A percentile compares a stretch with the other conserved stretches of the same genome.
These are phyloP conservation scores for Leishmania aethiopica DNA, from an alignment of 208 protist species.

Conservation along the genomic window DNA sequence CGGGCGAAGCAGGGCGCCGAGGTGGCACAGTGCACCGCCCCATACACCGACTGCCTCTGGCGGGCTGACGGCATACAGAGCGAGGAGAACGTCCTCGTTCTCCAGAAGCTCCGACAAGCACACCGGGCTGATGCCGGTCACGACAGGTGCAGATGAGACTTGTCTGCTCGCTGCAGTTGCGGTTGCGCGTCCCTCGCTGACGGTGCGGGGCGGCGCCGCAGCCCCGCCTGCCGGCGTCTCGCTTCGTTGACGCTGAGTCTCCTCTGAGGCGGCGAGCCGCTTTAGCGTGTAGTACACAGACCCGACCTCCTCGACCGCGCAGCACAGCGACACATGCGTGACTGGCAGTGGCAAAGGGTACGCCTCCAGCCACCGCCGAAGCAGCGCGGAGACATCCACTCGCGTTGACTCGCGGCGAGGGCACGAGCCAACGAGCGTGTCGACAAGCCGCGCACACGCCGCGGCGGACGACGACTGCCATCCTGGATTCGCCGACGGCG, in stretches of 20 bases:
- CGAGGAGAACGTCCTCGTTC: conserved; percentile 26
- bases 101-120: conserved; percentile 31
- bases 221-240: background rate
- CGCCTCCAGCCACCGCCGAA: conserved; percentile 29
- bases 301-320: conserved; percentile 23
- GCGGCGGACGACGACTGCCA: background rate
- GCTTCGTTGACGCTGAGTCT: conserved; percentile 14
- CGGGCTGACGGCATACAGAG: conserved; percentile 26
- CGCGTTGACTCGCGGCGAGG: background rate
- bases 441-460: conserved; percentile 14
- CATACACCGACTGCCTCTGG: conserved; percentile 16
- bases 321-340: conserved; percentile 21
- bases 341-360: conserved; percentile 21
- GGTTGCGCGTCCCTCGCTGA: background rate
- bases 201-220: background rate
- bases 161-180: background rate
- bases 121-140: conserved; percentile 31
- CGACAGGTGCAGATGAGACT: background rate
- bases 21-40: conserved; percentile 26
- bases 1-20: conserved; percentile 21
- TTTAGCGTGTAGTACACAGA: conserved; percentile 38
- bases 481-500: background rate
- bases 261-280: conserved; percentile 33
- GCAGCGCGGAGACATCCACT: conserved; percentile 15
- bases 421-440: conserved; percentile 26